Percentiles rank a stretch among this genome's conserved stretches.
These are phyloP conservation scores for Miamiensis avidus DNA, from an alignment of 169 alveolate genomes.

Conservation along the genomic window DNA sequence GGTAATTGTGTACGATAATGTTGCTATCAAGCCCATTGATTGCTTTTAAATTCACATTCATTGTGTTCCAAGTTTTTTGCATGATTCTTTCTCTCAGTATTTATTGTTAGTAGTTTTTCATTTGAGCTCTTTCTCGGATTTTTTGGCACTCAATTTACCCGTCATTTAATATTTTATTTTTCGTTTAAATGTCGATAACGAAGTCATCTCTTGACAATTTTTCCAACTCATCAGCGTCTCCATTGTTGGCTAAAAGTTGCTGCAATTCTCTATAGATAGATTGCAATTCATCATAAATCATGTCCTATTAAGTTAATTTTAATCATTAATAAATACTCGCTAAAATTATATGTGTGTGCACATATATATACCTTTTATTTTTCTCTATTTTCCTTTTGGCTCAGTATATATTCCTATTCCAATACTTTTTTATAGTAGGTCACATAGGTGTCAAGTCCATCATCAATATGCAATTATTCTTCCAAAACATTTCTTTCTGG, in stretches of 20 bases:
- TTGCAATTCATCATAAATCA: conserved; percentile 57
- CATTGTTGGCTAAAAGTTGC: conserved; percentile 72
- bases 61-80: conserved; percentile 80
- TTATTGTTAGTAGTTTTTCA: conserved; percentile 72
- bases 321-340: no score
- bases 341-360: no score
- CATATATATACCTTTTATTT: no score
- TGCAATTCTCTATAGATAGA: conserved; percentile 66
- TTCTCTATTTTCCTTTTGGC: conserved; percentile 58
- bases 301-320: no score
- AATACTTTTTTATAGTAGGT: conserved; percentile 51
- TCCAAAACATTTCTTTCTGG: conserved; percentile 28
- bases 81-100: conserved; percentile 70
- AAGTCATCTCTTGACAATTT: conserved; percentile 83
- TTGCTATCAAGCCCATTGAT: conserved; percentile 63
- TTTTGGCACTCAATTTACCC: conserved; percentile 71
- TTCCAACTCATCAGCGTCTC: conserved; percentile 82
- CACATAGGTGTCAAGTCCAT: conserved; percentile 51
- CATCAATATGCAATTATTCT: conserved; percentile 38
- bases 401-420: conserved; percentile 45
- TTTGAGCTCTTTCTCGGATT: conserved; percentile 71
- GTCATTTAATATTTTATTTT: conserved; percentile 62
- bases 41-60: conserved; percentile 74
- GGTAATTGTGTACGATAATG: conserved; percentile 70
- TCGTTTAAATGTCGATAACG: conserved; percentile 77